These are phyloP conservation scores for Penicillium sp. DNA, from an alignment of 2,329 filamentous ascomycete species.

Conservation along the genomic window DNA sequence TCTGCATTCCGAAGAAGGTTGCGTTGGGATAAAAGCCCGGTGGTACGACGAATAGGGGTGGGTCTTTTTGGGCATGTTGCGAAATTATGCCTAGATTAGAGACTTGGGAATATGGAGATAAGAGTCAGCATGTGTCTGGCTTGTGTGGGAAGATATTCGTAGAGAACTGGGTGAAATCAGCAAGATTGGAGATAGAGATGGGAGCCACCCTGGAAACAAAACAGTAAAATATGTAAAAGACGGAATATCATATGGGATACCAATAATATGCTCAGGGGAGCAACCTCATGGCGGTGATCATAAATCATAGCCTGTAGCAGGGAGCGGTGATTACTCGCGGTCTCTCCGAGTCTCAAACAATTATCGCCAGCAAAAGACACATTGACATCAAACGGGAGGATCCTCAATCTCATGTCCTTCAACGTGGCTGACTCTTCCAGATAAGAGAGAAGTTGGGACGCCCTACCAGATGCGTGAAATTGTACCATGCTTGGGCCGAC, in stretches of 20 bases:
- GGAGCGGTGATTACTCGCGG: too few relatives aligned
- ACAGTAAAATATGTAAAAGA: too few relatives aligned
- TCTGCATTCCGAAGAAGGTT: slow-evolving; percentile 57
- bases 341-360: too few relatives aligned
- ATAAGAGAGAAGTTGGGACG: slow-evolving; percentile 29
- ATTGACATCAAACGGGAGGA: slow-evolving; percentile 20
- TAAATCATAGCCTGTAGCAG: too few relatives aligned
- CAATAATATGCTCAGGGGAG: too few relatives aligned
- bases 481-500: slow-evolving; percentile 25
- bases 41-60: slow-evolving; percentile 45
- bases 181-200: slow-evolving; percentile 14
- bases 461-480: slow-evolving; percentile 31
- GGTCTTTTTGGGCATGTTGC: slow-evolving; percentile 18
- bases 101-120: slow-evolving; percentile 21
- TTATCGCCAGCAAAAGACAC: background rate
- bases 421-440: slow-evolving; percentile 27
- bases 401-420: slow-evolving; percentile 40
- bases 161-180: slow-evolving; percentile 16
- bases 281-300: too few relatives aligned
- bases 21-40: slow-evolving; percentile 59
- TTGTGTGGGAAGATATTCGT: too few relatives aligned
- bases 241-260: too few relatives aligned
- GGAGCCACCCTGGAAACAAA: slow-evolving; percentile 16
- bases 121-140: slow-evolving; percentile 35
- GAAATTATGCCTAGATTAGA: slow-evolving; percentile 25